Percentiles rank a stretch among this genome's conserved stretches.
Conservation (phyloP, 2,329 filamentous ascomycete species). For the Pseudogymnoascus sp. region DNA sequence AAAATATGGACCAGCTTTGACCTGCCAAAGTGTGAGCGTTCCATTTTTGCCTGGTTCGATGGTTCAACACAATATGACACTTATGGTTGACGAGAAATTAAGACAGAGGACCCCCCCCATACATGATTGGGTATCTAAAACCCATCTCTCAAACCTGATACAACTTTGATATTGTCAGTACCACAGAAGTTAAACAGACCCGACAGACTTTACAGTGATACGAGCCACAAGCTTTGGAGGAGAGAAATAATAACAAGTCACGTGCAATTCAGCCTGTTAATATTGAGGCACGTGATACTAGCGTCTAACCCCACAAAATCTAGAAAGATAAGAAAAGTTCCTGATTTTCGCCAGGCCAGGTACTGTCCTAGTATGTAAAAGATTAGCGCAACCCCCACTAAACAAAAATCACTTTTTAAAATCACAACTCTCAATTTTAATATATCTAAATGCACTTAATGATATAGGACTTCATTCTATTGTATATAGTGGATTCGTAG, state of each 20-base stretch:
- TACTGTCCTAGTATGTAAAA: not conserved
- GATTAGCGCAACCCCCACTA: too few relatives aligned
- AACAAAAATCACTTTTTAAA: too few relatives aligned
- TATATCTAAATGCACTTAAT: not conserved
- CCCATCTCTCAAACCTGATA: not conserved
- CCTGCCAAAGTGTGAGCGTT: too few relatives aligned
- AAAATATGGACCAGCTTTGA: too few relatives aligned
- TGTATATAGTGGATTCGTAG: not conserved
- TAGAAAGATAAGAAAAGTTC: not conserved
- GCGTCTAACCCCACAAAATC: not conserved
- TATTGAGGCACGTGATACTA: not conserved
- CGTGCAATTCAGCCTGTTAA: not conserved
- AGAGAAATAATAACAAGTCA: not conserved
- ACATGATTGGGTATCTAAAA: too few relatives aligned
- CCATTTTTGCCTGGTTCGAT: too few relatives aligned
- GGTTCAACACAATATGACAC: too few relatives aligned
- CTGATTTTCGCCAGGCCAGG: not conserved
- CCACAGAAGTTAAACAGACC: not conserved
- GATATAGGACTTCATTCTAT: not conserved
- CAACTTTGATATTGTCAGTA: not conserved
- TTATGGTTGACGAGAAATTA: not conserved
- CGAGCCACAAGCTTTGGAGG: not conserved
- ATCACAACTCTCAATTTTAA: too few relatives aligned
- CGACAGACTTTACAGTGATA: not conserved
- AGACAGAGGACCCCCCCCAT: not conserved